Base-by-base conservation (phyloP, 768 basidiomycete species). In the Leccinum incarnatum region DNA sequence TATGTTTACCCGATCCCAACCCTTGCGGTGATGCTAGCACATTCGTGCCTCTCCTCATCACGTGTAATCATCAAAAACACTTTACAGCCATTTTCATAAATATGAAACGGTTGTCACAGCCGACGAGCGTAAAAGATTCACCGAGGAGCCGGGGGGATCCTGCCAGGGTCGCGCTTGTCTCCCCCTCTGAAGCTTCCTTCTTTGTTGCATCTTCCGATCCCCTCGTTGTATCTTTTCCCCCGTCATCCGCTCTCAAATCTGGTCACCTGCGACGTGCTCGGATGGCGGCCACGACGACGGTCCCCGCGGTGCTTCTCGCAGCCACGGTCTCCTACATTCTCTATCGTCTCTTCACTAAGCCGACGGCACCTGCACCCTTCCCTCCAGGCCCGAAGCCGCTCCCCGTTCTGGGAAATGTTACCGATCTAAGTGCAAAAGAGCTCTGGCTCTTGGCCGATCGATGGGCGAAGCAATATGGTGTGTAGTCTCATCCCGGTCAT, bases 331-430 rank as follows among this genome's bases (percentile, higher is more conserved):
- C 53, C 36, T 67, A 63, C 51, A 25, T 54, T 2, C 56, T 69
- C 53, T 71, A 64, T 17, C 62, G 61, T 52, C 62, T 50, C 12
- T 21, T 63, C 49, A 48, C 58, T 12, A 61, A 27, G 52, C 57
- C 58, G 45, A 64, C 56, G 52, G 53, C 21, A 62, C 74, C 72
- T 61, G 72, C 72, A 42, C 76, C 79, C 54, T 71, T 83, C 29
- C 88, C 88, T 37, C 87, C 88, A 57, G 89, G 88, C 23, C 89
- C 89, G 56, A 82, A 78, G 61, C 85, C 86, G 0, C 69, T 87
- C 57, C 87, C 86, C 0, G 40, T 88, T 50, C 65, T 90, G 14
- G 88, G 89, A 7, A 89, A 91, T 70, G 64, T 88, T 11, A 70
- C 74, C 45, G 82, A 89, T 65, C 75, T 90, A 56, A 81, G 81